Percentiles rank a stretch among this genome's conserved stretches.
phyloP scores from a whole-genome alignment of 1,284 basidiomycete genomes.

The Apiotrichum veenhuisii region DNA sequence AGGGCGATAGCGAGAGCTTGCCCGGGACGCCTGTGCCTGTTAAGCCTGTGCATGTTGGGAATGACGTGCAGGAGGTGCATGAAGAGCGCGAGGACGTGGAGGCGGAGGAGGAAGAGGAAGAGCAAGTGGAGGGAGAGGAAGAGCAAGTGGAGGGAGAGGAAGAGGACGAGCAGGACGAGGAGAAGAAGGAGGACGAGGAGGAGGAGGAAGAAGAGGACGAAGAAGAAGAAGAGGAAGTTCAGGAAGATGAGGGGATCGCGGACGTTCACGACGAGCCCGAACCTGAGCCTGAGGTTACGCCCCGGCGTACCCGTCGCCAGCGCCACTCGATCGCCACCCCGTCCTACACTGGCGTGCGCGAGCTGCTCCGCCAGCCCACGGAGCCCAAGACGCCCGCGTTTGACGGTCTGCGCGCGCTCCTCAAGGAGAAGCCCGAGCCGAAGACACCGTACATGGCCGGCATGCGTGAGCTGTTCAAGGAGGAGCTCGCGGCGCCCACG shows the following conservation, averaged over 20 bases:
- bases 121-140: too few species aligned
- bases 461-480: conserved; percentile 11
- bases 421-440: neutral
- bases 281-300: neutral
- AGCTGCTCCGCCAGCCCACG: neutral
- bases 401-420: neutral
- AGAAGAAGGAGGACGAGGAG: too few species aligned
- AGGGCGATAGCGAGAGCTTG: conserved; percentile 12
- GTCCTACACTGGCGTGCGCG: neutral
- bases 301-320: neutral
- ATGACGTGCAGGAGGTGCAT: neutral
- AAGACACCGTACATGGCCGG: conserved; percentile 15
- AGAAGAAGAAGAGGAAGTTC: too few species aligned
- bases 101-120: neutral
- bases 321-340: neutral
- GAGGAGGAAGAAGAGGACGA: too few species aligned
- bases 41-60: too few species aligned
- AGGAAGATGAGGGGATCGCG: too few species aligned
- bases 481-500: conserved; percentile 22
- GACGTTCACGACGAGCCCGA: too few species aligned
- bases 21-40: neutral
- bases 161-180: too few species aligned
- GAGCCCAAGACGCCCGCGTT: neutral
- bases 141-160: too few species aligned
- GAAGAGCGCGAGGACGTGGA: conserved; percentile 4